phyloP scores from a whole-genome alignment of 108 stramenopile species.

The Cafeteria roenbergensis region DNA sequence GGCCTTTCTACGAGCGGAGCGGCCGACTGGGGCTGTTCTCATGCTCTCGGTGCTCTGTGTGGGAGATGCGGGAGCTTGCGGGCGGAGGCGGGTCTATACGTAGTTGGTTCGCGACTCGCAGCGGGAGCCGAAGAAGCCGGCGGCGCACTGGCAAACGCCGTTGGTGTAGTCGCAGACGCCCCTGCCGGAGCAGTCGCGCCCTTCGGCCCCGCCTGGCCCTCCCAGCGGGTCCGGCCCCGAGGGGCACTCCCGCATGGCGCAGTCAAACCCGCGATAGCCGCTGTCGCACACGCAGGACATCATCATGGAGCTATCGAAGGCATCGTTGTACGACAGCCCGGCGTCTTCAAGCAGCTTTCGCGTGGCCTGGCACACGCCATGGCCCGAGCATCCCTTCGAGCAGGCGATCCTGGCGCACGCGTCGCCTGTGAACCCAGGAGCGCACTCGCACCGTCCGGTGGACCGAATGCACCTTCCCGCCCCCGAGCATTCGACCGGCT shows the following conservation, averaged over 20 bases:
- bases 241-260: constrained; percentile 45
- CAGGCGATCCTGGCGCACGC: constrained; percentile 57
- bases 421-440: constrained; percentile 59
- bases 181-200: constrained; percentile 26
- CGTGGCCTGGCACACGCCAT: constrained; percentile 54
- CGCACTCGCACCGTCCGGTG: constrained; percentile 56
- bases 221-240: constrained; percentile 59
- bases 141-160: constrained; percentile 30
- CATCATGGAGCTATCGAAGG: constrained; percentile 56
- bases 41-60: too few relatives aligned
- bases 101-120: constrained; percentile 6
- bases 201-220: constrained; percentile 38
- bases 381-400: constrained; percentile 54
- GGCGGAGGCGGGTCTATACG: too few relatives aligned
- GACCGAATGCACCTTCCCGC: constrained; percentile 56
- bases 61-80: too few relatives aligned
- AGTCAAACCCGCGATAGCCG: constrained; percentile 51
- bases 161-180: constrained; percentile 24
- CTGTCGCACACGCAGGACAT: constrained; percentile 51
- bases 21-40: too few relatives aligned
- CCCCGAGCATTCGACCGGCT: constrained; percentile 61
- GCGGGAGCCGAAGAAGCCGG: constrained; percentile 10
- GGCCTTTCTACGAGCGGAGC: too few relatives aligned
- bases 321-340: constrained; percentile 19
- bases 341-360: constrained; percentile 43